Conservation (phyloP, 2,329 filamentous ascomycete genomes). For the Arthrocladium fulminans region DNA sequence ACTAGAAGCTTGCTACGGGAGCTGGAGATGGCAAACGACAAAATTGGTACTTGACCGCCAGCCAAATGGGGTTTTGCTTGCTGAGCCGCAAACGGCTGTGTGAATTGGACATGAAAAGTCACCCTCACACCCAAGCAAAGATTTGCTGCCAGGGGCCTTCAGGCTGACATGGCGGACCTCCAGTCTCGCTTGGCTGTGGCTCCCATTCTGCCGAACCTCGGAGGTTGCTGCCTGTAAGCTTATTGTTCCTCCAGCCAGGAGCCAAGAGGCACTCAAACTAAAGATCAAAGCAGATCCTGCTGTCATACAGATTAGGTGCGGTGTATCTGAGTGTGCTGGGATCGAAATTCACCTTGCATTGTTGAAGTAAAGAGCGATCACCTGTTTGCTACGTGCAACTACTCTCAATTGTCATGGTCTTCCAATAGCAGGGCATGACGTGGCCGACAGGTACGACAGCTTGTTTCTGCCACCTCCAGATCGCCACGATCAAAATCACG, state of each 20-base stretch:
- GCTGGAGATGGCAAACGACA: too few relatives aligned
- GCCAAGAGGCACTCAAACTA: not conserved
- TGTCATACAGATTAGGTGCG: not conserved
- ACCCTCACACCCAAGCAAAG: too few relatives aligned
- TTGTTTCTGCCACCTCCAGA: not conserved
- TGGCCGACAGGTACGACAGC: not conserved
- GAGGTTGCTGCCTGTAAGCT: not conserved
- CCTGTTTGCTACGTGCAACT: not conserved
- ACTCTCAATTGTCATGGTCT: not conserved
- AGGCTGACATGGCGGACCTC: too few relatives aligned
- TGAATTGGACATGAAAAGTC: too few relatives aligned
- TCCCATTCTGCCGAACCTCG: not conserved
- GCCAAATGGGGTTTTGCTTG: too few relatives aligned
- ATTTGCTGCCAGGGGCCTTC: too few relatives aligned
- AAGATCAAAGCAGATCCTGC: not conserved
- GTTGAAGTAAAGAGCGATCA: not conserved
- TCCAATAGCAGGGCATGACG: not conserved
- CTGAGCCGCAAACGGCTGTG: too few relatives aligned
- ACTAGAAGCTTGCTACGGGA: too few relatives aligned
- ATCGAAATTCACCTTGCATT: not conserved
- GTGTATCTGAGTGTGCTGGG: not conserved
- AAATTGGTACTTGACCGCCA: too few relatives aligned
- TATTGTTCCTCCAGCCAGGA: not conserved
- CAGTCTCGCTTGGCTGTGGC: too few relatives aligned
- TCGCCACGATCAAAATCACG: not conserved